phyloP scores from a whole-genome alignment of 208 protist genomes.

The Crithidia thermophila region DNA sequence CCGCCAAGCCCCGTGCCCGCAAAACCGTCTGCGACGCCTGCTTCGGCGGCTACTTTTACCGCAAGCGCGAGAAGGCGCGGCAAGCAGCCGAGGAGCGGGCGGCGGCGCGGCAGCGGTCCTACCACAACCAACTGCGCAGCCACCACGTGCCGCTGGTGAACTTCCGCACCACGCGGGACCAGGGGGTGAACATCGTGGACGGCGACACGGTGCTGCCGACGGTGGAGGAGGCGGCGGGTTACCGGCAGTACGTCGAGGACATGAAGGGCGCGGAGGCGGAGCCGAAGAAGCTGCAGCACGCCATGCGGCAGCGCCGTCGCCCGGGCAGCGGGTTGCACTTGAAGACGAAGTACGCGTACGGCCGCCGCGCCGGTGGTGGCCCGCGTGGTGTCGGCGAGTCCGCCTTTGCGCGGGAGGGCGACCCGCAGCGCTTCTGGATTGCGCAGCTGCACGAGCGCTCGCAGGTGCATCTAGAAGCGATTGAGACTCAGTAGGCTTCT shows the following conservation, averaged over 20 bases:
- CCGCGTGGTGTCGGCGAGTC: slow-evolving; percentile 27
- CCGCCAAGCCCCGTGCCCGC: neutral
- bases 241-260: slow-evolving; percentile 3
- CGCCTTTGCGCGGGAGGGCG: slow-evolving; percentile 25
- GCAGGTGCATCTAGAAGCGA: slow-evolving; percentile 36
- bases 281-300: slow-evolving; percentile 15
- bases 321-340: slow-evolving; percentile 12
- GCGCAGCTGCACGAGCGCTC: slow-evolving; percentile 32
- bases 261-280: slow-evolving; percentile 10
- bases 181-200: neutral
- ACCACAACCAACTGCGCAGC: slow-evolving; percentile 37
- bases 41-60: slow-evolving; percentile 16
- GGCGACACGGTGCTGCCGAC: slow-evolving; percentile 21
- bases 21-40: slow-evolving; percentile 13
- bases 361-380: slow-evolving; percentile 20
- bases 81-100: slow-evolving; percentile 30
- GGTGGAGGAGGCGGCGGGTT: slow-evolving; percentile 20
- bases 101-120: slow-evolving; percentile 33
- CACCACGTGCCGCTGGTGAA: slow-evolving; percentile 61
- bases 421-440: slow-evolving; percentile 41
- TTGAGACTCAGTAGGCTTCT: slow-evolving; percentile 29
- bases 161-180: slow-evolving; percentile 41
- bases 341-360: slow-evolving; percentile 35
- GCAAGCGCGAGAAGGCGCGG: slow-evolving; percentile 10
- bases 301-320: slow-evolving; percentile 12